phyloP scores from a whole-genome alignment of 805 yeast species.

The Millerago galiae region DNA sequence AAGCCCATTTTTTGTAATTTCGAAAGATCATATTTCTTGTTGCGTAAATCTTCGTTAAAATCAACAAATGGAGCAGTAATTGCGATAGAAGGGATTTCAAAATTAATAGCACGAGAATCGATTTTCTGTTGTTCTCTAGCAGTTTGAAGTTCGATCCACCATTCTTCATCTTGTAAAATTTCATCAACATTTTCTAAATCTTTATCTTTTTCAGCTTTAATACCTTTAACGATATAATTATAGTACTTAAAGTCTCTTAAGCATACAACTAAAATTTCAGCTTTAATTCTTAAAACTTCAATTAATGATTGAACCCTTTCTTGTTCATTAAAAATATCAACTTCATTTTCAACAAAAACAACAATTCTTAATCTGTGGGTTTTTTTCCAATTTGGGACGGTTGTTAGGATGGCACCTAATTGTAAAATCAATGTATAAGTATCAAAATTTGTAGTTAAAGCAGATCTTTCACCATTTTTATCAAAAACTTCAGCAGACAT shows the following conservation, averaged over 20 bases:
- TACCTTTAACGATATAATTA: conserved; percentile 73
- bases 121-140: conserved; percentile 38
- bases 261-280: conserved; percentile 70
- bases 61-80: conserved; percentile 25
- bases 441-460: conserved; percentile 85
- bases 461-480: conserved; percentile 56
- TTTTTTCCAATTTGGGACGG: conserved; percentile 89
- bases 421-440: conserved; percentile 92
- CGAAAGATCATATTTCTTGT: conserved; percentile 39
- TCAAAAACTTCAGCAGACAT: conserved; percentile 81
- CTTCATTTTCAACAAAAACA: conserved; percentile 76
- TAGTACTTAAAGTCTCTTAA: conserved; percentile 55
- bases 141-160: conserved; percentile 75
- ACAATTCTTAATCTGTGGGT: conserved; percentile 73
- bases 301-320: conserved; percentile 56
- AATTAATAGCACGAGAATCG: conserved; percentile 18
- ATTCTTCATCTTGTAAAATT: conserved; percentile 54
- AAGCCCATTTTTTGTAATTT: conserved; percentile 73
- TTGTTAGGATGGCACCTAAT: conserved; percentile 84
- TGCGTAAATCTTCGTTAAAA: conserved; percentile 19
- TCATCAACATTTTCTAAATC: conserved; percentile 40
- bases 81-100: conserved; percentile 29
- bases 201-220: conserved; percentile 51
- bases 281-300: conserved; percentile 76
- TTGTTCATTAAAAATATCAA: conserved; percentile 67